Base-by-base conservation (phyloP, 768 basidiomycete genomes). In the Amanita inopinata region DNA sequence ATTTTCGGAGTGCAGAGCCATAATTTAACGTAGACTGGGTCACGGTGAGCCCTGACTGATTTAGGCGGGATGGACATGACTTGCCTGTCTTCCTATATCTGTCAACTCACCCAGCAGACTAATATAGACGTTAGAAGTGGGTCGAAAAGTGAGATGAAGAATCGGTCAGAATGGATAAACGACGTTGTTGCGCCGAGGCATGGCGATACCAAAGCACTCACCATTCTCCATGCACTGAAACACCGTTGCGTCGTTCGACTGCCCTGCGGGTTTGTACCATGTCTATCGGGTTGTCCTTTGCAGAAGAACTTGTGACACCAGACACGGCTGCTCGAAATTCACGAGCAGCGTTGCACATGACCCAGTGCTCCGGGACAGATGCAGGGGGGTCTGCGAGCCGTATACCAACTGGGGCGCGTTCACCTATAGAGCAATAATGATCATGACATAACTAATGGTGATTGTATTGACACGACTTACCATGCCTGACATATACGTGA, bases 61-160 rank as follows among this genome's bases (percentile, higher is more conserved):
- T 15, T 9, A 22, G 28, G 10, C 9, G 17, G 6, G 7, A 41
- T 18, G 27, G 33, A 40, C 24, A 23, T 20, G 10, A 46, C 60
- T 4, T 57, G 81, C 81, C 66, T 78, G 66, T 53, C 78, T 67
- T 25, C 85, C 85, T 3, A 80, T 47, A 52, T 87, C 80, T 5
- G 81, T 82, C 43, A 85, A 56, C 52, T 83, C 80, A 20, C 85
- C 85, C 14, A 86, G 60, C 39, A 87, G 60, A 56, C 85, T 84
- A 25, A 10, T n/a, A 40, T 38, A 5, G 22, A 24, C 14, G 38
- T 38, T 25, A 27, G 15, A 34, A 18, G 15, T 15, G 33, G n/a
- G n/a, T n/a, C n/a, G n/a, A n/a, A n/a, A n/a, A n/a, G n/a, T n/a
- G n/a, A n/a, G n/a, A n/a, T n/a, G n/a, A n/a, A n/a, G n/a, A n/a